Conservation (phyloP, 345 rosid genomes). For the Salix udensis region DNA sequence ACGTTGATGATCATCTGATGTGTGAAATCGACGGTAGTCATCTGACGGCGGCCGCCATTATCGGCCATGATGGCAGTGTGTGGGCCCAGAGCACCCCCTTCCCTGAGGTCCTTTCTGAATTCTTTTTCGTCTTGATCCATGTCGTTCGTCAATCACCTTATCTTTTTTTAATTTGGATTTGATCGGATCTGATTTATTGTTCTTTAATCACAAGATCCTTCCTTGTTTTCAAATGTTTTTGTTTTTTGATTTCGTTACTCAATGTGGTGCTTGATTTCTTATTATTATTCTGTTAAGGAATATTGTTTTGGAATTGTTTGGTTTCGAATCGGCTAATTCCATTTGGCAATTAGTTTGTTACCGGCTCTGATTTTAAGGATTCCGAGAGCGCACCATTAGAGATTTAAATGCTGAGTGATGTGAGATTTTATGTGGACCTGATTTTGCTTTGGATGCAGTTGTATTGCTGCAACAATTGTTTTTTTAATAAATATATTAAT, state of each 20-base stretch:
- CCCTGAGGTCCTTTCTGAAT: conserved; percentile 15
- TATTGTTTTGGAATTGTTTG: neutral
- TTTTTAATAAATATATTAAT: too few relatives aligned
- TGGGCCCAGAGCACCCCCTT: conserved; percentile 24
- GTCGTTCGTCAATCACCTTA: neutral
- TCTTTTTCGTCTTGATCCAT: neutral
- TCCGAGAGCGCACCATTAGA: neutral
- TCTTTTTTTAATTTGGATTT: neutral
- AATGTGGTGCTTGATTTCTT: neutral
- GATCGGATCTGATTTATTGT: neutral
- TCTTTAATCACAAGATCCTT: neutral
- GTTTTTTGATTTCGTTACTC: neutral
- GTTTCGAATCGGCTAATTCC: neutral
- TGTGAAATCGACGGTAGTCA: conserved; percentile 20
- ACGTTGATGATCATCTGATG: conserved; percentile 25
- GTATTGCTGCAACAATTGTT: too few relatives aligned
- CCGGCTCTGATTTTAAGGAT: neutral
- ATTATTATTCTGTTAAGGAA: neutral
- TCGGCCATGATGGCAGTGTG: conserved; percentile 23
- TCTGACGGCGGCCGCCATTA: conserved; percentile 18
- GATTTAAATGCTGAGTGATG: neutral
- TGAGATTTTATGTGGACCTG: neutral
- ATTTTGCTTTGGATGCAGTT: neutral
- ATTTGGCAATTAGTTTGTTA: neutral
- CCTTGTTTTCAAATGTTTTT: neutral